Conservation (phyloP, 768 basidiomycete genomes). For the Cantharellus anzutake region DNA sequence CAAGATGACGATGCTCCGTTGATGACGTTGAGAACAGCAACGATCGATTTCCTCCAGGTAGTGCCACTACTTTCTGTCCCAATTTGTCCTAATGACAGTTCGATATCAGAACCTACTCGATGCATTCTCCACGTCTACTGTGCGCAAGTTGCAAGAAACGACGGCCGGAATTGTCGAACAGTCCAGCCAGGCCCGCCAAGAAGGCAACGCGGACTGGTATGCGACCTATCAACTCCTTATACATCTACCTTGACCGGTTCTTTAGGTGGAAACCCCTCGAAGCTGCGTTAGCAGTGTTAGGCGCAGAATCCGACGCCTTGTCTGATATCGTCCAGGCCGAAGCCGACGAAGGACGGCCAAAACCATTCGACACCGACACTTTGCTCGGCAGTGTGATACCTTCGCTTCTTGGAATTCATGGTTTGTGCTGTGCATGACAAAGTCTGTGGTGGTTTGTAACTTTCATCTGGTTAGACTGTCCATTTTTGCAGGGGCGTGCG, state of each 20-base stretch:
- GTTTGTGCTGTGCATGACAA: conserved; percentile 23
- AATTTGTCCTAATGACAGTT: not conserved
- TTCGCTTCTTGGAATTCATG: conserved; percentile 44
- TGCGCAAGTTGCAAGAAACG: conserved; percentile 30
- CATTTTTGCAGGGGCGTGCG: conserved; percentile 86
- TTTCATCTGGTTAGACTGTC: conserved; percentile 34
- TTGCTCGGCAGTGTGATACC: conserved; percentile 69
- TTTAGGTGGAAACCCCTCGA: conserved; percentile 85
- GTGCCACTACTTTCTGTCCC: not conserved
- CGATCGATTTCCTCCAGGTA: conserved; percentile 69
- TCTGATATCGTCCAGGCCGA: conserved; percentile 65
- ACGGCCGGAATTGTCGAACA: conserved; percentile 36
- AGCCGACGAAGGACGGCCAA: conserved; percentile 36
- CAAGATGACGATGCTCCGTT: conserved; percentile 79
- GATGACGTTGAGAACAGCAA: conserved; percentile 69
- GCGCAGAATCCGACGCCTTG: conserved; percentile 60
- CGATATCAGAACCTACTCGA: conserved; percentile 35
- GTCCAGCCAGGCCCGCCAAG: conserved; percentile 35
- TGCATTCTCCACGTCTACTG: conserved; percentile 31
- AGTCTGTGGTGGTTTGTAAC: too few species aligned
- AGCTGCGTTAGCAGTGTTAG: conserved; percentile 61
- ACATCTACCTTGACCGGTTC: conserved; percentile 1
- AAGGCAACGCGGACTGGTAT: conserved; percentile 45
- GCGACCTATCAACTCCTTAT: conserved; percentile 6
- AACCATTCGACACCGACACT: conserved; percentile 57